Conservation (phyloP, 805 yeast species). For the Yamadazyma tumulicola region DNA sequence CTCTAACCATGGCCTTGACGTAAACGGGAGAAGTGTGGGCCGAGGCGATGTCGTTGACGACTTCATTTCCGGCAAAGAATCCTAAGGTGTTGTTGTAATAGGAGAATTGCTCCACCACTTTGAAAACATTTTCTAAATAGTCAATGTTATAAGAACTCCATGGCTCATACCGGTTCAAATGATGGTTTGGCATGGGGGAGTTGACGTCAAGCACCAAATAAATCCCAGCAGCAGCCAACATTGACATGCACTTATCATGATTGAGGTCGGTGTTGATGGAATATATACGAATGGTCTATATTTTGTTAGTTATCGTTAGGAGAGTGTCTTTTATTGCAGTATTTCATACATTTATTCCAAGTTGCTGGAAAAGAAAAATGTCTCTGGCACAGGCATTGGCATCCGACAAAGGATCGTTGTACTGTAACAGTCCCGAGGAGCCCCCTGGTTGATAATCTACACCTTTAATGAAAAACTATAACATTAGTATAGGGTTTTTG, state of each 20-base stretch:
- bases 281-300: constrained; percentile 67
- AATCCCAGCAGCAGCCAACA: constrained; percentile 90
- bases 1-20: constrained; percentile 75
- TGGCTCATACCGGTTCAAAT: constrained; percentile 87
- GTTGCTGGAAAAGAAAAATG: constrained; percentile 70
- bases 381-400: constrained; percentile 75
- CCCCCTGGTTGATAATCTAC: constrained; percentile 98
- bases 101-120: constrained; percentile 76
- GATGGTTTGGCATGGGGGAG: constrained; percentile 75
- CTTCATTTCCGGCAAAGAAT: constrained; percentile 89
- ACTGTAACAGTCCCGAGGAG: constrained; percentile 62
- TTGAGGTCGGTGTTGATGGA: constrained; percentile 78
- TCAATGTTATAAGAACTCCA: constrained; percentile 78
- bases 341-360: constrained; percentile 62
- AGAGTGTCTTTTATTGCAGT: too few species aligned
- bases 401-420: constrained; percentile 74
- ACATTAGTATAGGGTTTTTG: constrained; percentile 16
- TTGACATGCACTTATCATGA: constrained; percentile 88
- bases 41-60: constrained; percentile 76
- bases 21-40: constrained; percentile 66
- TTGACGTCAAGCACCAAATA: constrained; percentile 88
- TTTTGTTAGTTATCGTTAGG: constrained; percentile 28
- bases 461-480: constrained; percentile 73
- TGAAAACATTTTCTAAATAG: constrained; percentile 73
- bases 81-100: constrained; percentile 86